Conservation (phyloP, 2,329 filamentous ascomycete genomes). For the Alternaria longipes region DNA sequence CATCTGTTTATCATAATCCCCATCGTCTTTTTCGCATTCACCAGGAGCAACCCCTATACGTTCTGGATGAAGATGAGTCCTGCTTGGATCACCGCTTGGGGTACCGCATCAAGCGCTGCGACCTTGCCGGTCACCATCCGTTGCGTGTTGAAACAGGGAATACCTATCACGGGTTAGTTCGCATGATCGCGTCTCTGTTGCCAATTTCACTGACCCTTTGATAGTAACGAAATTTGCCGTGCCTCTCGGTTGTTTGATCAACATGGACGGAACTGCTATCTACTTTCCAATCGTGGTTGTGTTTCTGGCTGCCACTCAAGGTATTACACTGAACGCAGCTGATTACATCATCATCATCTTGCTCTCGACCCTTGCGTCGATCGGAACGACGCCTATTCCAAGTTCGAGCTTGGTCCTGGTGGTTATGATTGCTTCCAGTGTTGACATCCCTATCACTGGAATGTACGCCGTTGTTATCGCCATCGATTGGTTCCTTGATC, state of each 20-base stretch:
- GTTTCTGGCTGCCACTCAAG: conserved; percentile 63
- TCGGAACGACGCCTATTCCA: conserved; percentile 64
- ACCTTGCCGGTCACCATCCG: conserved; percentile 62
- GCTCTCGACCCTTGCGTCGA: conserved; percentile 62
- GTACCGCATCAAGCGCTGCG: conserved; percentile 63
- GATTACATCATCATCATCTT: conserved; percentile 62
- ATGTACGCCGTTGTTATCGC: conserved; percentile 65
- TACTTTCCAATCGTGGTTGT: conserved; percentile 65
- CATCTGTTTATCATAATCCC: conserved; percentile 61
- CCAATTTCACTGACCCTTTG: neutral
- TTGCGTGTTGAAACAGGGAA: conserved; percentile 51
- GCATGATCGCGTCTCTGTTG: neutral
- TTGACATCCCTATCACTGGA: conserved; percentile 58
- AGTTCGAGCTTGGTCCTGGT: conserved; percentile 62
- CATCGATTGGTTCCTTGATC: conserved; percentile 66
- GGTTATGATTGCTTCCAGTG: conserved; percentile 61
- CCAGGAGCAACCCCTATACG: conserved; percentile 58
- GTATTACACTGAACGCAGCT: conserved; percentile 53
- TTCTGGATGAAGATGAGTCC: conserved; percentile 61
- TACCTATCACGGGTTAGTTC: conserved; percentile 50
- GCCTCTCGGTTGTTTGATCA: conserved; percentile 58
- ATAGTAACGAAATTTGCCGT: conserved; percentile 57
- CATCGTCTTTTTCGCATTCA: conserved; percentile 40
- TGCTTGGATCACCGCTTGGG: conserved; percentile 65
- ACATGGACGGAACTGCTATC: conserved; percentile 58